phyloP scores from a whole-genome alignment of 2,329 filamentous ascomycete species.

The Epichloe aotearoae region DNA sequence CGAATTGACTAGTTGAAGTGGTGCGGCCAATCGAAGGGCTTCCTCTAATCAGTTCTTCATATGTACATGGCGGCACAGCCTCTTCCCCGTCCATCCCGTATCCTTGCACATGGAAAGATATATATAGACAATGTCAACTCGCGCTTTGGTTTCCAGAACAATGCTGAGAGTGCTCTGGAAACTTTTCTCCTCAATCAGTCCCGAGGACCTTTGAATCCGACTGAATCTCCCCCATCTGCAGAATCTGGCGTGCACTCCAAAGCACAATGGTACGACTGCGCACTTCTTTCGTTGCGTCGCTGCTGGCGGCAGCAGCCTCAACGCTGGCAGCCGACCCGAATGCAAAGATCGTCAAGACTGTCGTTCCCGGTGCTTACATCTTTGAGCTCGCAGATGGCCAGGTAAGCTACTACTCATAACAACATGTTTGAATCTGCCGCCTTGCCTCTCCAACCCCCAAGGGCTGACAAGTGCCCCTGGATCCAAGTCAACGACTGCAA shows the following conservation, averaged over 20 bases:
- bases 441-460: not conserved
- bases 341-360: not conserved
- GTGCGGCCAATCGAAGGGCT: no score
- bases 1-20: no score
- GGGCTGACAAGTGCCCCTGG: not conserved
- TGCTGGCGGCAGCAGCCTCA: conserved; percentile 8
- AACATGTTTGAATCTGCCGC: no score
- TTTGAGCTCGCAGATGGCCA: conserved; percentile 9
- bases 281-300: conserved; percentile 8
- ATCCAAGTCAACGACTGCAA: not conserved
- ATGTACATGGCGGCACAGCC: no score
- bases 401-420: conserved; percentile 6
- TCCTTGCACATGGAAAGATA: not conserved
- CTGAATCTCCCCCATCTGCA: not conserved
- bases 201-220: not conserved
- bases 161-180: not conserved
- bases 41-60: no score
- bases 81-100: not conserved
- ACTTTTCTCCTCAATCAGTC: not conserved
- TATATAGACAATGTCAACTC: not conserved
- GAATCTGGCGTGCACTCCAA: not conserved
- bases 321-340: conserved; percentile 3
- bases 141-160: not conserved
- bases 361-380: conserved; percentile 11
- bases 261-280: conserved; percentile 7